Evolutionary conservation across 106 monocot genomes (phyloP).

Genomic region (Vanilla planifolia): DNA sequence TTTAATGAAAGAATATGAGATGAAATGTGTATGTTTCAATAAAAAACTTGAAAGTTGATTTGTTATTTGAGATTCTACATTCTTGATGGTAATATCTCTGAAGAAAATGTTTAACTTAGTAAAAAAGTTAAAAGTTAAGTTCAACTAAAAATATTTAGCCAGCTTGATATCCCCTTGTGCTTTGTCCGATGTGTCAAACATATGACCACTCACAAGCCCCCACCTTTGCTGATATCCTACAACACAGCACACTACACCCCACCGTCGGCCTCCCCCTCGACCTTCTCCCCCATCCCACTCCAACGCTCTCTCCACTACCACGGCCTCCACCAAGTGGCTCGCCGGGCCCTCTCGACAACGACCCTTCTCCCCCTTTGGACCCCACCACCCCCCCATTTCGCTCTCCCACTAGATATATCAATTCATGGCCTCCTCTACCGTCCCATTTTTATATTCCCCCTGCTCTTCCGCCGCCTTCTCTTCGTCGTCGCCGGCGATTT

Average conservation of each 20-base stretch:
- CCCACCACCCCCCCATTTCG: neutral
- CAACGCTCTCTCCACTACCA: too few relatives aligned
- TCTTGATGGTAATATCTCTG: too few relatives aligned
- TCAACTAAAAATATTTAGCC: too few relatives aligned
- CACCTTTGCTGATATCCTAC: neutral
- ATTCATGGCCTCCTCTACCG: constrained; percentile 2
- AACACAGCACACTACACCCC: constrained; percentile 1
- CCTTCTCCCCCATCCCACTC: constrained; percentile 8
- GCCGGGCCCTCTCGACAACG: neutral
- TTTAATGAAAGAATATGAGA: too few relatives aligned
- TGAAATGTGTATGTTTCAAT: too few relatives aligned
- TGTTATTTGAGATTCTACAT: too few relatives aligned
- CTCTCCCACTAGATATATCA: constrained; percentile 1
- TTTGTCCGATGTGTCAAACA: too few relatives aligned
- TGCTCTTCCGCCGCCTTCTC: neutral
- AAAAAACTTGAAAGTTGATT: too few relatives aligned
- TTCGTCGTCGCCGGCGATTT: neutral
- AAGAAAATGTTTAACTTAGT: too few relatives aligned
- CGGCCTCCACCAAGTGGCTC: constrained; percentile 5
- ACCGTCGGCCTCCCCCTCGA: neutral
- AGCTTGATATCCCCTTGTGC: too few relatives aligned
- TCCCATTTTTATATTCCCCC: constrained; percentile 5
- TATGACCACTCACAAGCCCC: too few relatives aligned
- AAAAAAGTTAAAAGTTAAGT: too few relatives aligned
- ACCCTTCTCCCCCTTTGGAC: neutral